Evolutionary conservation across 495 filamentous ascomycete species (phyloP), one percentile per base, ranked within the genome.

Genomic region (Aspergillus incahuasiensis): DNA sequence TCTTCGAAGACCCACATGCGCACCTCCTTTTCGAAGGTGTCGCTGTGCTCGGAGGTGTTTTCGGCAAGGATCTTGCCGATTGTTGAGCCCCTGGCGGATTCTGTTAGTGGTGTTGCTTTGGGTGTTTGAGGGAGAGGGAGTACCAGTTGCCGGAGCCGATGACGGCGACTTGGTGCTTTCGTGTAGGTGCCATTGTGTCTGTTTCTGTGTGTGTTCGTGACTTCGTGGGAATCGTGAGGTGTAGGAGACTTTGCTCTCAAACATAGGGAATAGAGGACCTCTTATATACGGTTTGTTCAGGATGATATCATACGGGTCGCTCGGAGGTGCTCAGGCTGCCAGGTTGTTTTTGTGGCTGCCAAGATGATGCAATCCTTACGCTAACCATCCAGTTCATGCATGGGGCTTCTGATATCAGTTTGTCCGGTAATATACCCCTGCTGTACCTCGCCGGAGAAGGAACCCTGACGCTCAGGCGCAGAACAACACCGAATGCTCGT

Each of bases 1-100:
- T 92, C 89, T 70, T 92, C 87, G 59, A 81, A 90, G 59, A 92
- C 90, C 87, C 87, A 95, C 90, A 96, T 95, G 69, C 88, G 86
- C 38, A 96, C 88, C 35, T 89, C 78, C 53, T 79, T 70, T 52
- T 94, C 82, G 68, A 95, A 96, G 44, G 92, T 58, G 35, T 88
- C 82, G 0, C 82, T 74, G 69, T 95, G 76, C 42, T 75, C 82
- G 50, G 71, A 72, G 25, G 87, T 87, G 68, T 92, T 95, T 71
- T 95, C 89, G 39, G 91, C 89, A 39, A 92, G 75, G 58, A 96
- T 89, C 73, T 95, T 96, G 60, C 89, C 83, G 66, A 96, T 95
- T 22, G 91, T 89, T 28, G 90, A 92, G 60, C 91, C 91, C 87
- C 85, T 88, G 48, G n/a, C n/a, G n/a, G n/a, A n/a, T n/a, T n/a